Conservation (phyloP, 2,329 filamentous ascomycete species). For the Dendrostoma leiphaemia region DNA sequence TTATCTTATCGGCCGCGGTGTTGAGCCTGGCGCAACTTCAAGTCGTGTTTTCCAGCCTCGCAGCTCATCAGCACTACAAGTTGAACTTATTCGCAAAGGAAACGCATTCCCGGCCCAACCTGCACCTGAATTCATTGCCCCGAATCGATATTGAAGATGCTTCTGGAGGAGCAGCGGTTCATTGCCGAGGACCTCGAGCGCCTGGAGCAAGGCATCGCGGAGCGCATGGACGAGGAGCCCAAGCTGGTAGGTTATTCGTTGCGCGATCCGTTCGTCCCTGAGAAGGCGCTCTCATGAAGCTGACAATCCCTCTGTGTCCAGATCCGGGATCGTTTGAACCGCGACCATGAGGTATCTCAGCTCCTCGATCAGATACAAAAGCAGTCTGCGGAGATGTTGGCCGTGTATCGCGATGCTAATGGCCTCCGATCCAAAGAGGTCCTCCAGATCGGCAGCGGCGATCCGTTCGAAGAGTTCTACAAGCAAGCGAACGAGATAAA, state of each 20-base stretch:
- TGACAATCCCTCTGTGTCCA: conserved; percentile 35
- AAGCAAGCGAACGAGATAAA: conserved; percentile 78
- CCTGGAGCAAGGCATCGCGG: conserved; percentile 88
- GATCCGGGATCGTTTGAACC: conserved; percentile 84
- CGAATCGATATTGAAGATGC: conserved; percentile 49
- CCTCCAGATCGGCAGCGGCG: conserved; percentile 77
- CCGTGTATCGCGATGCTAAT: conserved; percentile 80
- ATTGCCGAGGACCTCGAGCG: conserved; percentile 96
- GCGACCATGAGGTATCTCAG: conserved; percentile 87
- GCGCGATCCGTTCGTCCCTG: background rate
- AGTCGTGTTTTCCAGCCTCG: background rate
- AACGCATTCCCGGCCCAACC: background rate
- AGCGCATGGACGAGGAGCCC: conserved; percentile 85
- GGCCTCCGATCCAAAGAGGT: conserved; percentile 74
- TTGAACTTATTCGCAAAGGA: too few species aligned
- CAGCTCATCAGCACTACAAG: background rate
- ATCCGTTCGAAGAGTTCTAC: conserved; percentile 90
- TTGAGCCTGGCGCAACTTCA: background rate
- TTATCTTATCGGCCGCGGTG: conserved; percentile 16
- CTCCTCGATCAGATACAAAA: conserved; percentile 85
- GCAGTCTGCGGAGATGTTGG: conserved; percentile 76
- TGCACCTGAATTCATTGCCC: background rate
- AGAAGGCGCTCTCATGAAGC: background rate
- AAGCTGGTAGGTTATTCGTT: conserved; percentile 61
- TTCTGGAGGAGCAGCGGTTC: conserved; percentile 89